Evolutionary conservation across 352 stramenopile genomes (phyloP).

Genomic region (Globisporangium cederbergense): DNA sequence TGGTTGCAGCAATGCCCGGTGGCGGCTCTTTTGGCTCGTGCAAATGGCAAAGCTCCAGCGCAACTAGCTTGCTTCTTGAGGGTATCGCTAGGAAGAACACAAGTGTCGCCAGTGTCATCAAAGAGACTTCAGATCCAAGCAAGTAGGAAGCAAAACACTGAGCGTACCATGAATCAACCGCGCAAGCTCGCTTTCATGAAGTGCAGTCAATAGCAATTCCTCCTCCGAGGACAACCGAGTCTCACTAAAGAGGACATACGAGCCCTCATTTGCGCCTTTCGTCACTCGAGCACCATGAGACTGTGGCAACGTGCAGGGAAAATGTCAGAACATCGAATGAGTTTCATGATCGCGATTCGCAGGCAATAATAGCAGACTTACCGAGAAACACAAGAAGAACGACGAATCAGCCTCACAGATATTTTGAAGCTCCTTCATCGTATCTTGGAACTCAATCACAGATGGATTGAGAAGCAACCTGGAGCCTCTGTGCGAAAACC

Average conservation of each 20-base stretch:
- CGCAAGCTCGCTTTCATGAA: constrained; percentile 62
- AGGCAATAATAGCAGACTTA: constrained; percentile 19
- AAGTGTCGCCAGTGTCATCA: background rate
- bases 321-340: background rate
- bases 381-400: constrained; percentile 65
- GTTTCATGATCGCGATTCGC: background rate
- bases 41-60: constrained; percentile 62
- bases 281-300: constrained; percentile 64
- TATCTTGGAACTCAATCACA: constrained; percentile 77
- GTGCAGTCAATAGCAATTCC: constrained; percentile 57
- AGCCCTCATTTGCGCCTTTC: constrained; percentile 50
- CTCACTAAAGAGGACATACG: constrained; percentile 71
- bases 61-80: constrained; percentile 60
- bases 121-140: background rate
- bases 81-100: constrained; percentile 33
- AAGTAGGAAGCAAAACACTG: background rate
- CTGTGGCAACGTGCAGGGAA: constrained; percentile 18
- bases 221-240: constrained; percentile 64
- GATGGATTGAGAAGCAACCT: constrained; percentile 78
- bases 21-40: constrained; percentile 46
- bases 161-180: constrained; percentile 50
- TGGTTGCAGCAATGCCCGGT: constrained; percentile 26
- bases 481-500: constrained; percentile 43
- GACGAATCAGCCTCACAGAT: constrained; percentile 38
- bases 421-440: constrained; percentile 54